Evolutionary conservation across 331 rosid species (phyloP).

Genomic region (Quercus lobata): DNA sequence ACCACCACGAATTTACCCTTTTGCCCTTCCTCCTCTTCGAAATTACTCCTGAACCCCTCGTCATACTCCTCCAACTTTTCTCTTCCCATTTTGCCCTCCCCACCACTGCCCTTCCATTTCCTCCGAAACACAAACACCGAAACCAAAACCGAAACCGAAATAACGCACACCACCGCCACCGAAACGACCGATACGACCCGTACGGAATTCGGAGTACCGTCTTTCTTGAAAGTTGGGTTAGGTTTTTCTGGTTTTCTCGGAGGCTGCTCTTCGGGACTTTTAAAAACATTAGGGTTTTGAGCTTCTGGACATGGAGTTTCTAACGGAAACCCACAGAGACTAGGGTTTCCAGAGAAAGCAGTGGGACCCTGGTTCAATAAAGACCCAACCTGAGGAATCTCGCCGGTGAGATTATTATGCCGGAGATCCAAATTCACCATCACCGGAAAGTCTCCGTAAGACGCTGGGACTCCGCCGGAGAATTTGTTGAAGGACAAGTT

Average conservation of each 20-base stretch:
- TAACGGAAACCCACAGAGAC: conserved; percentile 78
- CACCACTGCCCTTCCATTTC: conserved; percentile 5
- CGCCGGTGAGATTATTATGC: conserved; percentile 71
- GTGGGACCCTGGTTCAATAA: conserved; percentile 81
- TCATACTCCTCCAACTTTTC: background rate
- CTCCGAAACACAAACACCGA: conserved; percentile 59
- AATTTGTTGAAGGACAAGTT: conserved; percentile 59
- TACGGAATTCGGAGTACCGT: conserved; percentile 30
- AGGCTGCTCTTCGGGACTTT: conserved; percentile 36
- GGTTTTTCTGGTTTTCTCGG: conserved; percentile 29
- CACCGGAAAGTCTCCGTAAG: conserved; percentile 54
- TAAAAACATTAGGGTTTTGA: conserved; percentile 32
- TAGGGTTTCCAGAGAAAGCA: conserved; percentile 70
- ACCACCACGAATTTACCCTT: conserved; percentile 64
- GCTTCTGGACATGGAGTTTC: conserved; percentile 64
- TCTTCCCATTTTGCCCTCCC: conserved; percentile 43
- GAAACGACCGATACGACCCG: conserved; percentile 49
- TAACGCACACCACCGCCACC: conserved; percentile 29
- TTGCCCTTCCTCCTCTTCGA: conserved; percentile 46
- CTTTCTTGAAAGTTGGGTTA: conserved; percentile 13
- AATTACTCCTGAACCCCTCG: conserved; percentile 1
- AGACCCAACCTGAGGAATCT: conserved; percentile 73
- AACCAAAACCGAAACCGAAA: conserved; percentile 28
- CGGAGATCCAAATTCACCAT: conserved; percentile 66
- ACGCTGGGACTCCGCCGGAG: conserved; percentile 57